These are phyloP conservation scores for Medicago ruthenica DNA, from an alignment of 306 rosid species.

Conservation along the genomic window DNA sequence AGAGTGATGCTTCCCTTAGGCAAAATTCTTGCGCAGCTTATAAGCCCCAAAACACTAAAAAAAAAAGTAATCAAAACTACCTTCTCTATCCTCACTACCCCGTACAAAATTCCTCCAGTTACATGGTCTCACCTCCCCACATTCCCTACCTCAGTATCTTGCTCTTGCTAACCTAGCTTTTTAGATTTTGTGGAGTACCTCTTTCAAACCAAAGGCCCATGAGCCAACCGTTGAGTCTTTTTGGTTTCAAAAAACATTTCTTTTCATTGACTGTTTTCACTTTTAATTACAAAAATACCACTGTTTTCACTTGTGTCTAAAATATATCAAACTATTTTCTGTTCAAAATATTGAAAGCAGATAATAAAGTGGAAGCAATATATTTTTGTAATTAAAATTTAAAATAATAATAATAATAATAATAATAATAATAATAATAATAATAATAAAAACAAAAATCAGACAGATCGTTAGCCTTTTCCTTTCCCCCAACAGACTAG, in stretches of 20 bases:
- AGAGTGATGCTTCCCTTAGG: no score
- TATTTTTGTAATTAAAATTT: not conserved
- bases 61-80: no score
- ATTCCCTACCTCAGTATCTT: no score
- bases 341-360: not conserved
- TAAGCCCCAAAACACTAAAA: no score
- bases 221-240: not conserved
- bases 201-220: not conserved
- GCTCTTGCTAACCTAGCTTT: no score
- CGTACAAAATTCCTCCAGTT: no score
- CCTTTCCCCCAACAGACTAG: not conserved
- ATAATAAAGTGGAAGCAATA: not conserved
- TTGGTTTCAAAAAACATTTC: not conserved
- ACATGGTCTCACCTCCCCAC: no score
- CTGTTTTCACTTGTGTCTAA: not conserved
- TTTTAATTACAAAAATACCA: not conserved
- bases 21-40: no score
- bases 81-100: no score
- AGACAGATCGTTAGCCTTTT: not conserved
- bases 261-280: not conserved
- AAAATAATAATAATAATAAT: no score
- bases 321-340: not conserved
- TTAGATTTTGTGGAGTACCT: not conserved
- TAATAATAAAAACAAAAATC: not conserved
- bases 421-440: no score